These are phyloP conservation scores for Buddleja alternifolia DNA, from an alignment of 257 asterid species.

Conservation along the genomic window DNA sequence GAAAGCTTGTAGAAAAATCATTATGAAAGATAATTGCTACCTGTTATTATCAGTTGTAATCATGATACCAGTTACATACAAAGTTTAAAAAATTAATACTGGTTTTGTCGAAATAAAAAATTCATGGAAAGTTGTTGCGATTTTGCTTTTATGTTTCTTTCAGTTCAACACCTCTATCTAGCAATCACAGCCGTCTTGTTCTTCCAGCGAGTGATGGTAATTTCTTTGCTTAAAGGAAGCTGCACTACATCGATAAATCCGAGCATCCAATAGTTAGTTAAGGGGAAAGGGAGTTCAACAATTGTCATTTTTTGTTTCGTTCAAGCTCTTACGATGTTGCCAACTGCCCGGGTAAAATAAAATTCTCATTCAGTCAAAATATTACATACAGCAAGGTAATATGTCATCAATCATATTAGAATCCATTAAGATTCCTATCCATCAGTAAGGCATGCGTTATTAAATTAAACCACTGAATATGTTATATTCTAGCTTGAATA, in stretches of 20 bases:
- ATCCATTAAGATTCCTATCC: slow-evolving; percentile 13
- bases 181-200: too few species aligned
- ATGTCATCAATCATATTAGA: slow-evolving; percentile 8
- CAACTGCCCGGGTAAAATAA: not conserved
- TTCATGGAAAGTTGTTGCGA: not conserved
- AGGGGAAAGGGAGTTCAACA: not conserved
- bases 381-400: slow-evolving; percentile 9
- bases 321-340: not conserved
- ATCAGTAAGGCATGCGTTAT: not conserved
- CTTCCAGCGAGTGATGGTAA: too few species aligned
- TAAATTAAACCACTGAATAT: not conserved
- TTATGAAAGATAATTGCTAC: not conserved
- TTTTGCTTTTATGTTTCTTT: not conserved
- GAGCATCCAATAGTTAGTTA: not conserved
- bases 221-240: too few species aligned
- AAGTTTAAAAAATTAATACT: not conserved
- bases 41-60: not conserved
- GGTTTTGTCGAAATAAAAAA: not conserved
- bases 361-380: not conserved
- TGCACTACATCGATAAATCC: not conserved
- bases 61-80: slow-evolving; percentile 6
- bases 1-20: not conserved
- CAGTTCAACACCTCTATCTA: too few species aligned
- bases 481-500: not conserved
- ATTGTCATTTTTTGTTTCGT: not conserved